Base-by-base conservation (phyloP, 768 basidiomycete species). In the Lactarius quietus region DNA sequence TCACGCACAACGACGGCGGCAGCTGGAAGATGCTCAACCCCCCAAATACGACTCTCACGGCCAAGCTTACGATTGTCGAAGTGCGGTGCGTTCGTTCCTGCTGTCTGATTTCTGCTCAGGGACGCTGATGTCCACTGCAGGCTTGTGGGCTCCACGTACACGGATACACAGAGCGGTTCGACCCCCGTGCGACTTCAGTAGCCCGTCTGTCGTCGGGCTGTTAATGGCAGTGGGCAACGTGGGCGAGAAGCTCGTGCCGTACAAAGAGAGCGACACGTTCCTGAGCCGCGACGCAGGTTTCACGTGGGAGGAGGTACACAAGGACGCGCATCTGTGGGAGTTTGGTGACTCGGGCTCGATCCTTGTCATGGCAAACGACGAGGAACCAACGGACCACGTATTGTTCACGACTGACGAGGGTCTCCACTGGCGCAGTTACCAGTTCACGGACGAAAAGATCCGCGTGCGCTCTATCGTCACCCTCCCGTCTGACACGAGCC, bases 221-320 rank as follows among this genome's bases (percentile, higher is more conserved):
- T 83, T 99, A 76, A 92, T 99, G 84, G 97, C 90, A 1, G 95
- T 98, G 53, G 97, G 97, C 9, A 98, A 93, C 70, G 95, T 99
- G 17, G 97, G 97, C 45, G 89, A 93, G 68, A 73, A 78, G 1
- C 84, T 99, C 2, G 86, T 84, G 0, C 78, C 86, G 0, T 99
- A 99, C 77, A 82, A 80, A 4, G 90, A 98, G 35, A 87, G 88
- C 66, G 96, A 98, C 74, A 97, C 95, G 2, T 98, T 97, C 88
- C 83, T 98, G 48, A 93, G 92, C 62, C 92, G 97, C 5, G 93
- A 99, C 70, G 97, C 87, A 2, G 97, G 97, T 10, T 97, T 97
- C 77, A 94, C 92, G 0, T 99, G 97, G 97, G 87, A 97, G 74
- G 97, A 99, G 77, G 89, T 99, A 0, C 95, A 95, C 80, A 99